Base-by-base conservation (phyloP, 352 stramenopile genomes). In the Thalassiosira hispida region DNA sequence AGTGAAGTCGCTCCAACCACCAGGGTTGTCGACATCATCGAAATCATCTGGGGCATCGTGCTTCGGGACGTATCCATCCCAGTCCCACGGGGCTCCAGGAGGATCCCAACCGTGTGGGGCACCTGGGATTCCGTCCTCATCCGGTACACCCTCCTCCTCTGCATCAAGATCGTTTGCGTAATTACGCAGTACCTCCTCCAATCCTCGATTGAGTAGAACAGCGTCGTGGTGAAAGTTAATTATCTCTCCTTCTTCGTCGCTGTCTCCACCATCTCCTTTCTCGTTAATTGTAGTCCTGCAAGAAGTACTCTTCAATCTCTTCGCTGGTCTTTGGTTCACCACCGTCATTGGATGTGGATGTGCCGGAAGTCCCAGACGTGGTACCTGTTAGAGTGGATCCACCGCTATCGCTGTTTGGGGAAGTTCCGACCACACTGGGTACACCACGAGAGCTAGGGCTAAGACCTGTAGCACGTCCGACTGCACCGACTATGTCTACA, bases 11-110 rank as follows among this genome's bases (percentile, higher is more conserved):
- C 8, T 25, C 66, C 66, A 75, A 25, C 38, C 53, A 8, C 29
- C 65, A 23, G 65, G 65, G 44, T 74, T 74, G n/a, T 74, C 65
- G 42, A 74, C 35, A 33, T 64, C 5, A 16, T 16, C 20, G 29
- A 65, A 64, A 18, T 31, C 6, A 1, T 8, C 22, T 14, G 38
- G 59, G 1, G 59, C 59, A 67, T 67, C 22, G n/a, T 18, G 12
- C 40, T 56, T 67, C 25, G 22, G 38, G 0, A 27, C 9, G 29
- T 67, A 67, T 9, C 59, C 59, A 0, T 0, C 1, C 25, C 14
- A 67, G 16, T 9, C 29, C 14, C 14, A 1, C 12, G 59, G 38
- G 44, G 59, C 1, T 11, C 22, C 22, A 16, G 59, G 59, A 12
- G 59, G 59, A 16, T 27, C 18, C 59, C 59, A 67, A 52, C 59